Base-by-base conservation (phyloP, 495 filamentous ascomycete genomes). In the Staphylotrichum tortipilum region DNA sequence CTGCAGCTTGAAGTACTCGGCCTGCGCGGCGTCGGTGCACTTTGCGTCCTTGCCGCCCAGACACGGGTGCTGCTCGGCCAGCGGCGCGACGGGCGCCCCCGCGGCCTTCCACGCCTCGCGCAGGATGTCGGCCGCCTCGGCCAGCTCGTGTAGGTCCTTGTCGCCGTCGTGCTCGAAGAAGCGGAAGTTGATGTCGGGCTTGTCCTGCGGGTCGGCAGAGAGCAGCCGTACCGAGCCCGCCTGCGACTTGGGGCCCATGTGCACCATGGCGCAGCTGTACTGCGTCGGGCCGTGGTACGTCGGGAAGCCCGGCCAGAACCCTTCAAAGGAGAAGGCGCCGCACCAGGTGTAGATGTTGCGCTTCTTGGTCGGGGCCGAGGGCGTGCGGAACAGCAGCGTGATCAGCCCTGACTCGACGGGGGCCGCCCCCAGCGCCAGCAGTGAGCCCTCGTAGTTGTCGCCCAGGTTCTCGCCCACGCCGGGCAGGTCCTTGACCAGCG, bases 391-490 rank as follows among this genome's bases (percentile, higher is more conserved):
- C 14, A 68, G 42, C 17, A 69, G 42, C 2, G 68, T 63, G 26
- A 69, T 67, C 0, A 64, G 54, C 2, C 65, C 69, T 3, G 44
- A 12, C 19, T 66, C 56, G 26, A 68, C 50, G 3, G 68, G 63
- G 14, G 48, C 49, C 19, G 61, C 54, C 34, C 60, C 65, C 5
- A 69, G 26, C 0, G 56, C 60, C 1, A 72, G 60, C 18, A 73
- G 35, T 1, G 66, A 65, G 24, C 65, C 64, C 50, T 73, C 71
- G 56, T 73, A 74, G 58, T 83, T 80, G 49, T 83, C 80, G 47
- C 74, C 73, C 0, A 83, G 66, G 22, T 77, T 78, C 57, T 76
- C 75, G 9, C 79, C 78, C 0, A 82, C 80, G 1, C 78, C 79
- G 2, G 77, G 77, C 0, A 74, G 62, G 41, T 81, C 64, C 22